A percentile compares a stretch with the other conserved stretches of the same genome.
phyloP scores from a whole-genome alignment of 148 eudicot species.

The Pharnaceum exiguum region DNA sequence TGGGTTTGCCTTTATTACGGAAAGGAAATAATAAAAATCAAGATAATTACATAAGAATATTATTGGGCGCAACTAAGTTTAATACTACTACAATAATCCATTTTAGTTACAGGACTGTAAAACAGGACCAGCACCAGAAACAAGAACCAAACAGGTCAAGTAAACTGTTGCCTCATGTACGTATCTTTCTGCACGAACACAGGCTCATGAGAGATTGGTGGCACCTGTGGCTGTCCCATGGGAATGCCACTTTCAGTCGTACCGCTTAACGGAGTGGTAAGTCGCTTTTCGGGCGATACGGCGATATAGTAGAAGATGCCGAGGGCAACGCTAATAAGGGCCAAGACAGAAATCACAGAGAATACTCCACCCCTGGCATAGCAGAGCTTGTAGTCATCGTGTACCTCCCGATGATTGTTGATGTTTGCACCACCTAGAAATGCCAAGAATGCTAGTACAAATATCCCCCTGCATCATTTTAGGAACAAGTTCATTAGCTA shows the following conservation, averaged over 20 bases:
- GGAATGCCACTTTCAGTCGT: conserved; percentile 66
- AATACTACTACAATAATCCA: too few relatives aligned
- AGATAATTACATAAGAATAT: too few relatives aligned
- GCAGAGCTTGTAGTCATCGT: conserved; percentile 41
- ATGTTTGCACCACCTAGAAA: conserved; percentile 56
- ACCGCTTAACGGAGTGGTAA: conserved; percentile 19
- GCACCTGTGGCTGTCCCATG: conserved; percentile 78
- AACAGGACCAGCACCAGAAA: too few relatives aligned
- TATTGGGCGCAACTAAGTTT: too few relatives aligned
- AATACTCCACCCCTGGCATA: conserved; percentile 88
- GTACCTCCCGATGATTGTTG: too few relatives aligned
- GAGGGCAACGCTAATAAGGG: conserved; percentile 59
- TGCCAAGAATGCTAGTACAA: conserved; percentile 66
- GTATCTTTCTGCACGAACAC: conserved; percentile 95
- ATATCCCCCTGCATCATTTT: conserved; percentile 52
- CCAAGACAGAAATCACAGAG: conserved; percentile 62
- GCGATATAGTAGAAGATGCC: conserved; percentile 55
- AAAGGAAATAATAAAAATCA: too few relatives aligned
- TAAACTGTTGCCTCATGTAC: conserved; percentile 76
- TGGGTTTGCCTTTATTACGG: too few relatives aligned
- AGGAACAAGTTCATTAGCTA: too few relatives aligned
- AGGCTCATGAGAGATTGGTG: conserved; percentile 49
- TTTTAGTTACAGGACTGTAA: too few relatives aligned
- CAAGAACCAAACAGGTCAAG: too few relatives aligned
- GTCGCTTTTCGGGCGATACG: conserved; percentile 41